Percentiles rank a stretch among this genome's conserved stretches.
These are phyloP conservation scores for Microbotryum lychnidis-dioicae DNA, from an alignment of 1,284 basidiomycete genomes.

Conservation along the genomic window DNA sequence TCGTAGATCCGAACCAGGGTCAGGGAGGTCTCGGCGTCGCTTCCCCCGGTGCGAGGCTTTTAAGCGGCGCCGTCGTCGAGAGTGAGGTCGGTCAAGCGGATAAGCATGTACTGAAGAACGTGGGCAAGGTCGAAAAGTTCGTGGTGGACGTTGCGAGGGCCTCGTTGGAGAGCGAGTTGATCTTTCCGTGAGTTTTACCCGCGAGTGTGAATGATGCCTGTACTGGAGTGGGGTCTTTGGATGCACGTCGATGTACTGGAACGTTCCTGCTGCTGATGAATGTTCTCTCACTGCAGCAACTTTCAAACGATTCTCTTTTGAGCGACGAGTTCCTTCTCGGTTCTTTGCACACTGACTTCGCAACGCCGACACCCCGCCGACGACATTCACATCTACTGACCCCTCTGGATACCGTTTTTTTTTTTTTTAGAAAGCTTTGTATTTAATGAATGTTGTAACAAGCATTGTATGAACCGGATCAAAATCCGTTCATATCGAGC, in stretches of 20 bases:
- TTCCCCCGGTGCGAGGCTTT: conserved; percentile 59
- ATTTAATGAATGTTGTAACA: too few species aligned
- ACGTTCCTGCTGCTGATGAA: background rate
- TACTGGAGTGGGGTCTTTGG: too few species aligned
- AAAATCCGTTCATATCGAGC: too few species aligned
- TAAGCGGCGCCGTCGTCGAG: conserved; percentile 91
- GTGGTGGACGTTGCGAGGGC: conserved; percentile 90
- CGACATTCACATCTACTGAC: too few species aligned
- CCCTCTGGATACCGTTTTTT: too few species aligned
- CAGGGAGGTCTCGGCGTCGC: background rate
- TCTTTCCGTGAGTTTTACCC: conserved; percentile 21
- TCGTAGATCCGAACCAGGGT: conserved; percentile 52
- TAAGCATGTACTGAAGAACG: conserved; percentile 92
- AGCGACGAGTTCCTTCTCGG: background rate
- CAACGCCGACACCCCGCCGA: too few species aligned
- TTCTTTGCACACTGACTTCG: background rate
- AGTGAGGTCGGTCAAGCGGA: conserved; percentile 93
- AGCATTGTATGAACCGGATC: too few species aligned
- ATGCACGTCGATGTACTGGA: too few species aligned
- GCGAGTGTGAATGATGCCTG: too few species aligned
- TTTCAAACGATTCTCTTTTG: conserved; percentile 29
- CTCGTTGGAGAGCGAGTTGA: conserved; percentile 56
- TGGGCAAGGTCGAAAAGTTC: conserved; percentile 91
- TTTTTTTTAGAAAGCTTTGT: too few species aligned
- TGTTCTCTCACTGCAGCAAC: conserved; percentile 10